Base-by-base conservation (phyloP, 345 rosid genomes). In the Aquilaria yunnanensis region DNA sequence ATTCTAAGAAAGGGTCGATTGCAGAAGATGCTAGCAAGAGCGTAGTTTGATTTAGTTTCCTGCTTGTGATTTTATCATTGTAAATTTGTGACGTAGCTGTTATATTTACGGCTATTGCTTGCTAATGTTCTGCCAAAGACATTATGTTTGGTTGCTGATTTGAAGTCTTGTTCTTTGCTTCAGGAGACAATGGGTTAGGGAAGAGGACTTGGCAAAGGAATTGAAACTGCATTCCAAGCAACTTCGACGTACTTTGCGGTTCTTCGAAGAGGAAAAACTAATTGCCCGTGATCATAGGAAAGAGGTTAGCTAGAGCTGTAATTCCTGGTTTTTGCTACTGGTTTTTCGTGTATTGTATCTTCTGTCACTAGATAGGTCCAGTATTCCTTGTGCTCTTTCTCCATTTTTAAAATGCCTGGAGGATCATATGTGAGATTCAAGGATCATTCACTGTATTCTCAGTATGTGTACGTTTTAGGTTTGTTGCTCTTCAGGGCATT, bases 161-260 rank as follows among this genome's bases (percentile, higher is more conserved):
- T 14, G 5, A 32, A 45, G 13, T 32, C 50, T 49, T 63, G 5
- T 65, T 48, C 32, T 57, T 58, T 65, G 51, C 70, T 47, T 49
- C 75, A 88, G 97, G 71, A 84, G 89, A 47, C 95, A 83, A 68
- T 94, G 99, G 92, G 95, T 88, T 66, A 80, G 95, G 72, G 99
- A 94, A 79, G 97, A 94, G 76, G 96, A 86, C 80, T 78, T 94
- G 78, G 97, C 97, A 9, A 90, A 82, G 75, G 96, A 90, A 45
- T 77, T 90, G 78, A 85, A 81, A 68, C 60, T 85, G 59, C 95
- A 94, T 50, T 65, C 87, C 13, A 94, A 90, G 83, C 96, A 88
- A 70, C 88, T 90, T 32, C 83, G 92, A 9, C 84, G 90, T 56
- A 85, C 74, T 56, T 67, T 94, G 57, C 76, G 85, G 23, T 75